phyloP scores from a whole-genome alignment of 805 yeast genomes.

The Starmerella geochares region DNA sequence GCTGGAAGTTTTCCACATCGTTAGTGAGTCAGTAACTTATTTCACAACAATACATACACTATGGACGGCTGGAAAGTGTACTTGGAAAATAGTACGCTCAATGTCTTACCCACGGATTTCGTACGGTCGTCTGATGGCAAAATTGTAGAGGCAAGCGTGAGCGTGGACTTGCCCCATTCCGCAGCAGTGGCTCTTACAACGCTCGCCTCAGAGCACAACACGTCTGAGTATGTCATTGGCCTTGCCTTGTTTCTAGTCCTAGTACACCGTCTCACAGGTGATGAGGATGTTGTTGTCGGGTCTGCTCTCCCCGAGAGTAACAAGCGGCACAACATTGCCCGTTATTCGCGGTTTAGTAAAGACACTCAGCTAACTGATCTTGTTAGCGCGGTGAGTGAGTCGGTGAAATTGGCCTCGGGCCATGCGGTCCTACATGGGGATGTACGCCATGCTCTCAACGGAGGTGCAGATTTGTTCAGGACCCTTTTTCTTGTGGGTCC shows the following conservation, averaged over 20 bases:
- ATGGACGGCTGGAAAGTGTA: conserved; percentile 20
- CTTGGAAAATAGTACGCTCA: conserved; percentile 51
- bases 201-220: conserved; percentile 22
- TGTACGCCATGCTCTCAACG: conserved; percentile 42
- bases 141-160: conserved; percentile 50
- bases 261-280: conserved; percentile 76
- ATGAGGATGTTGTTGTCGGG: conserved; percentile 86
- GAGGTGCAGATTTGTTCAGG: conserved; percentile 17
- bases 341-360: conserved; percentile 42
- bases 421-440: conserved; percentile 44
- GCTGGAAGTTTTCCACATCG: background rate
- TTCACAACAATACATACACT: background rate
- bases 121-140: conserved; percentile 63
- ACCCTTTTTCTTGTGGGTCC: conserved; percentile 13
- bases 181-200: conserved; percentile 21
- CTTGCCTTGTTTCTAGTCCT: conserved; percentile 61
- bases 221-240: conserved; percentile 41
- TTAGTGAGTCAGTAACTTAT: background rate
- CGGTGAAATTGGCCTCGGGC: conserved; percentile 29
- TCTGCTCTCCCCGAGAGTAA: conserved; percentile 39
- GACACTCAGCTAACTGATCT: conserved; percentile 42
- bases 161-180: conserved; percentile 29
- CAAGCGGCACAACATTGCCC: conserved; percentile 36
- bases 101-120: conserved; percentile 81
- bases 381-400: conserved; percentile 37